A percentile compares a stretch with the other conserved stretches of the same genome.
Conservation (phyloP, 1,139 yeast genomes). For the Hansenula lynferdii region DNA sequence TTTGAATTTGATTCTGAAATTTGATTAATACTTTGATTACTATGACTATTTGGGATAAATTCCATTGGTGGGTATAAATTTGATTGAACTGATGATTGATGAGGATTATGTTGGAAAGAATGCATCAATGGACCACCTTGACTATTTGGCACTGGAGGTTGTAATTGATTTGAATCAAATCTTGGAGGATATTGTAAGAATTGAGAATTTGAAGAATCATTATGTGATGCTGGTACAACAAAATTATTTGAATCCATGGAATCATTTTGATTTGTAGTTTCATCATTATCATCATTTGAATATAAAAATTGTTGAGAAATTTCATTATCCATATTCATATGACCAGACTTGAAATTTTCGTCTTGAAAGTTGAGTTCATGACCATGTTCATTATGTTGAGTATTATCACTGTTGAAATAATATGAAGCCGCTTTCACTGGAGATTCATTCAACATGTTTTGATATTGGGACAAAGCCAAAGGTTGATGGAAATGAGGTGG, state of each 20-base stretch:
- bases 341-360: constrained; percentile 8
- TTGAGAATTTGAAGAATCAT: constrained; percentile 6
- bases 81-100: constrained; percentile 2
- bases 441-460: constrained; percentile 14
- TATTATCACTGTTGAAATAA: constrained; percentile 9
- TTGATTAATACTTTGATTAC: constrained; percentile 5
- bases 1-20: constrained; percentile 17
- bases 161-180: constrained; percentile 2
- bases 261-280: neutral
- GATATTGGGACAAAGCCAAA: constrained; percentile 12
- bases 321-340: constrained; percentile 3
- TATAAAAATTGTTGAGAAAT: constrained; percentile 3
- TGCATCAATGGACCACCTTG: constrained; percentile 5
- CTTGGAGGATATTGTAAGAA: constrained; percentile 12
- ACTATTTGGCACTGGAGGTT: neutral
- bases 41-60: constrained; percentile 7
- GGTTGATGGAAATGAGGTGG: constrained; percentile 11
- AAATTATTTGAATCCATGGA: constrained; percentile 5
- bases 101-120: constrained; percentile 3
- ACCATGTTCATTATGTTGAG: neutral
- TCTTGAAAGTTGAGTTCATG: constrained; percentile 4
- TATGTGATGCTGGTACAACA: constrained; percentile 11
- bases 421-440: constrained; percentile 14
- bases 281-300: constrained; percentile 4
- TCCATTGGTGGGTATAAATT: constrained; percentile 18